These are phyloP conservation scores for Amaranthus palmeri DNA, from an alignment of 148 eudicot genomes.

Conservation along the genomic window DNA sequence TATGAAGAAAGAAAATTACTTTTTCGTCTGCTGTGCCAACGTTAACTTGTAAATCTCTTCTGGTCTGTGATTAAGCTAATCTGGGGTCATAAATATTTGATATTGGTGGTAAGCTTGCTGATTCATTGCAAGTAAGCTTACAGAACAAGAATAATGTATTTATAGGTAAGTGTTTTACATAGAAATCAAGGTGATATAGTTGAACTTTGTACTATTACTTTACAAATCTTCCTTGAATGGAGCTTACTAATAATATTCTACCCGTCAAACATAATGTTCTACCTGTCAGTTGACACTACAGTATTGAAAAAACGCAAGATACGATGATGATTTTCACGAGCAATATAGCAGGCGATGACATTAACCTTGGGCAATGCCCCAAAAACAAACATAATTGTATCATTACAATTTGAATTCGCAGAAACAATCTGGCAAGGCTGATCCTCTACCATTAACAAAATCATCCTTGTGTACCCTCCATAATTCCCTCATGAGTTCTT, in stretches of 20 bases:
- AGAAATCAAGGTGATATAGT: background rate
- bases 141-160: background rate
- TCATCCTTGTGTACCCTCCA: constrained; percentile 75
- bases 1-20: background rate
- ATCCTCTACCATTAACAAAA: constrained; percentile 75
- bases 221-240: background rate
- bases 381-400: background rate
- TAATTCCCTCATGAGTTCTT: constrained; percentile 46
- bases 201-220: background rate
- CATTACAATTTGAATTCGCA: constrained; percentile 62
- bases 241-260: background rate
- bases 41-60: background rate
- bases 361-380: too few relatives aligned
- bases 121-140: background rate
- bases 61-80: background rate
- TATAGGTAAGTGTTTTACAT: background rate
- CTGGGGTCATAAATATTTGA: background rate
- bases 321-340: too few relatives aligned
- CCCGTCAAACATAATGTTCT: too few relatives aligned
- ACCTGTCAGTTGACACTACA: too few relatives aligned
- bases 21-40: background rate
- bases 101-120: background rate
- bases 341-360: too few relatives aligned
- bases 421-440: constrained; percentile 92
- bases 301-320: too few relatives aligned